Base-by-base conservation (phyloP, 129 eudicot genomes). In the Helianthus tuberosus region DNA sequence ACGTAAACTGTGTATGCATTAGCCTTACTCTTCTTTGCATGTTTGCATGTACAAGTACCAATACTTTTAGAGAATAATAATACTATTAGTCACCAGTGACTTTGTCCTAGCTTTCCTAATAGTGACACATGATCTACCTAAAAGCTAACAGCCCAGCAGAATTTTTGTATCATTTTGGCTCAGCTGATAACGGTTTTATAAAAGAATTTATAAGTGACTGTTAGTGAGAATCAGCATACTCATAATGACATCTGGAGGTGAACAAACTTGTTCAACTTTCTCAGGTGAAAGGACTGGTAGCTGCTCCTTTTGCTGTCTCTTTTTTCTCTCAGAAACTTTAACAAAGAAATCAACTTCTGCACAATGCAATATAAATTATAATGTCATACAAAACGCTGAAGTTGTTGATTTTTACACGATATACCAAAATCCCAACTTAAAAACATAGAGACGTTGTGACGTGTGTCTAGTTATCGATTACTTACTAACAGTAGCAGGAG, bases 401-500 rank as follows among this genome's bases (percentile, higher is more conserved):
- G 14, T 27, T 61, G 25, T 41, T 15, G n/a, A 61, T 1, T 44
- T 36, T 41, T 61, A 73, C 54, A 80, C 39, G 47, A 71, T 8
- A 76, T 53, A 61, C 49, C 29, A 64, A 39, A 64, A 7, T 7
- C 14, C 64, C 58, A 76, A 49, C 76, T n/a, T 32, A 71, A 78
- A 67, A 55, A 12, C 66, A 29, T n/a, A 52, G n/a, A 44, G 71
- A 73, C 48, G 46, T 57, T 1, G 29, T 13, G 63, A 36, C 17
- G 53, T 17, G 38, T 16, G 60, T 83, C 41, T 61, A 78, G 73
- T 20, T 61, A 67, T 9, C 63, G 13, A 80, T 73, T 73, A 85
- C 98, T 87, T 80, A 92, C 98, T 83, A 55, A 49, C 64, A 75
- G 72, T 48, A 79, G 58, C 77, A 43, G 86, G 87, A 73, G 89